Evolutionary conservation across 345 rosid genomes (phyloP).

Genomic region (Ceriops tagal): DNA sequence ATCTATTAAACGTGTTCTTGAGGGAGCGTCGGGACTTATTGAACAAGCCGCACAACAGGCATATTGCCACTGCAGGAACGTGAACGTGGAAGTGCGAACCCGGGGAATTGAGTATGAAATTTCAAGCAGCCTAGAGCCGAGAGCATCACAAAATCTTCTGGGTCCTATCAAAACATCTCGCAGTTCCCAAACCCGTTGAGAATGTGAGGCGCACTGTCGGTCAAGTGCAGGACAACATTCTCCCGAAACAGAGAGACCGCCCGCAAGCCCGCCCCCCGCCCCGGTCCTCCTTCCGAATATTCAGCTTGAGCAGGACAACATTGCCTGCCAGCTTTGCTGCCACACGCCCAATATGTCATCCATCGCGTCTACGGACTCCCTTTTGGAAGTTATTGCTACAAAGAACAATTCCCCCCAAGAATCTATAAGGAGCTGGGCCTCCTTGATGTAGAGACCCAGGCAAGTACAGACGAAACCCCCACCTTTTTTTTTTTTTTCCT

Average conservation of each 20-base stretch:
- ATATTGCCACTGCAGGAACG: too few relatives aligned
- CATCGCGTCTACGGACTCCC: too few relatives aligned
- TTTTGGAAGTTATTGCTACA: too few relatives aligned
- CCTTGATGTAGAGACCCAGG: too few relatives aligned
- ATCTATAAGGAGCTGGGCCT: too few relatives aligned
- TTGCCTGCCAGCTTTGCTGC: too few relatives aligned
- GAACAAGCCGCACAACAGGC: neutral
- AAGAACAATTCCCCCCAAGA: too few relatives aligned
- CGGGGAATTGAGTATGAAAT: neutral
- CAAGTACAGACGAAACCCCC: too few relatives aligned
- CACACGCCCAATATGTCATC: too few relatives aligned
- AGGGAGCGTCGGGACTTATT: too few relatives aligned
- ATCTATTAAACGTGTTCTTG: too few relatives aligned
- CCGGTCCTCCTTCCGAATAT: neutral
- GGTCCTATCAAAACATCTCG: neutral
- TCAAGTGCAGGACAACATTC: constrained; percentile 25
- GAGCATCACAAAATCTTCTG: constrained; percentile 2
- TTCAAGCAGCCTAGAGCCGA: neutral
- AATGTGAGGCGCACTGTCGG: constrained; percentile 17
- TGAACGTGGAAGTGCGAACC: neutral
- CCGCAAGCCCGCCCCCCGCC: constrained; percentile 25
- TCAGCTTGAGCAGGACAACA: too few relatives aligned
- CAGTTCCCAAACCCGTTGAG: neutral
- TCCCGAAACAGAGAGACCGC: constrained; percentile 12
- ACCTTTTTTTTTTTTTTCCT: fast-evolving